Evolutionary conservation across 345 rosid genomes (phyloP), one percentile per base, ranked within the genome.

Genomic region (Firmiana major): DNA sequence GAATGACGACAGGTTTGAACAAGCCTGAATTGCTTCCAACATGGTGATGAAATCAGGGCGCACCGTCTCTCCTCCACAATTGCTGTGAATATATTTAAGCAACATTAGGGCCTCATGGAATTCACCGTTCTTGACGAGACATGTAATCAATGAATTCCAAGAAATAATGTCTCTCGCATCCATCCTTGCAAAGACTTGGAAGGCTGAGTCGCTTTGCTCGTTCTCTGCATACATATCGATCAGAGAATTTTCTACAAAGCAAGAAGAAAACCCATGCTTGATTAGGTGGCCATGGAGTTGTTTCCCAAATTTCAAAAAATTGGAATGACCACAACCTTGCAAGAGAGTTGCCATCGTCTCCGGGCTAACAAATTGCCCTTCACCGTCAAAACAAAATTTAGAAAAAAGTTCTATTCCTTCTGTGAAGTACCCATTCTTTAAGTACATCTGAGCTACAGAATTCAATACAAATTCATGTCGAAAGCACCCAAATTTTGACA

Each of bases 221-320:
- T 65, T 78, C 53, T 81, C 76, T 7, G 78, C 76, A 12, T 84
- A 82, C 80, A 82, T 76, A 49, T 77, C 49, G 9, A 82, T 80
- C 9, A 82, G 72, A 15, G 85, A 73, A 71, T 87, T 84, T 55
- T 79, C 83, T 19, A 76, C 65, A 17, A 78, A 16, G 12, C 71
- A 38, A 15, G 76, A 82, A 72, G 71, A 69, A 78, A 63, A 77
- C 15, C 66, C 71, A 31, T 68, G 77, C 72, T 90, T 90, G 34
- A 84, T 78, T 45, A 83, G 54, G 78, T 68, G 78, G 45, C 89
- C 79, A 68, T 88, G 89, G 42, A 90, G 82, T 81, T 87, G 87
- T 73, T 79, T 79, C 22, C 90, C 90, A 21, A 86, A 66, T 54
- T 78, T 79, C 63, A 77, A n/a, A 74, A 53, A 42, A 59, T 62